Conservation (phyloP, 768 basidiomycete species). For the Rhizopogon salebrosus region DNA sequence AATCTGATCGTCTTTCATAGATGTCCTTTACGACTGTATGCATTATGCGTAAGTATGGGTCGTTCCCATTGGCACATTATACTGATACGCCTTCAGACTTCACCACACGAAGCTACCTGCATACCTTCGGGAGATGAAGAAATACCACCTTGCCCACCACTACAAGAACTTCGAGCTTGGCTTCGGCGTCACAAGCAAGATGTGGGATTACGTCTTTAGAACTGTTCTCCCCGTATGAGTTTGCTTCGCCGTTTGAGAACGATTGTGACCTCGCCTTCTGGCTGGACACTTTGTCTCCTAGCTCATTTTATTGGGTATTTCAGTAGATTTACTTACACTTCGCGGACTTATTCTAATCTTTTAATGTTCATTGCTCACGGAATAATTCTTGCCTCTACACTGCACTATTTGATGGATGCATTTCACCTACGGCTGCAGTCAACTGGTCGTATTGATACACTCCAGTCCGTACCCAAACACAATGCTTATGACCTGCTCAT, state of each 20-base stretch:
- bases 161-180: constrained; percentile 98
- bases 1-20: constrained; percentile 29
- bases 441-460: no score
- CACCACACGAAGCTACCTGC: constrained; percentile 84
- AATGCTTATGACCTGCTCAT: no score
- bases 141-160: constrained; percentile 96
- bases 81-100: constrained; percentile 37
- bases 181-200: constrained; percentile 94
- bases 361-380: neutral
- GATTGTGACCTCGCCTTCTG: no score
- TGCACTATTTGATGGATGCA: neutral
- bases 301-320: neutral
- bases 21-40: constrained; percentile 84
- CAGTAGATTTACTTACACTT: neutral
- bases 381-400: neutral
- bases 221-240: constrained; percentile 65
- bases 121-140: constrained; percentile 91
- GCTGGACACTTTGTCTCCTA: neutral
- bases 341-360: neutral
- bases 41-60: constrained; percentile 74
- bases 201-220: constrained; percentile 92
- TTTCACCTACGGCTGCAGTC: neutral
- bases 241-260: neutral
- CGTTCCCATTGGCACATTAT: neutral
- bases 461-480: no score